Percentiles rank a stretch among this genome's conserved stretches.
These are phyloP conservation scores for Arctium lappa DNA, from an alignment of 129 eudicot genomes.

Conservation along the genomic window DNA sequence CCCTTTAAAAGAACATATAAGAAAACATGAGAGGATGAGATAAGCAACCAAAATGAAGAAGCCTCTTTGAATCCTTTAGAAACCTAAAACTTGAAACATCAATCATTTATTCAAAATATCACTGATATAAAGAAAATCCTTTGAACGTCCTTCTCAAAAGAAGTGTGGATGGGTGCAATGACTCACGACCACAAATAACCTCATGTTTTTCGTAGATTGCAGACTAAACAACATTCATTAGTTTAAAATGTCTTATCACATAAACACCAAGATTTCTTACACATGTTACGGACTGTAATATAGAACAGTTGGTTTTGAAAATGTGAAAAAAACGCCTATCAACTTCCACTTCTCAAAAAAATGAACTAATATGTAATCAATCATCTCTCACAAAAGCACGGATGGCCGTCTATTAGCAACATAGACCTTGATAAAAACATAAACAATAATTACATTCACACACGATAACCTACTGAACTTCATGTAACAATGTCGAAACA, in stretches of 20 bases:
- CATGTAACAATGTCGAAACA: slow-evolving; percentile 13
- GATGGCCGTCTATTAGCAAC: background rate
- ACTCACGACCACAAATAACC: background rate
- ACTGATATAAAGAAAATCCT: no score
- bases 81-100: no score
- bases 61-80: no score
- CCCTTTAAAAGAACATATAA: no score
- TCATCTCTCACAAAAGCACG: background rate
- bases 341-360: background rate
- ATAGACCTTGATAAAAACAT: background rate
- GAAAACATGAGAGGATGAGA: no score
- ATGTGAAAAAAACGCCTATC: background rate
- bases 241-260: background rate
- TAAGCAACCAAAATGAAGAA: no score
- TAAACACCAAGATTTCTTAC: background rate
- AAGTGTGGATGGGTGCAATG: background rate
- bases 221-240: background rate
- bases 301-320: background rate
- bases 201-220: background rate
- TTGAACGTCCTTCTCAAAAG: background rate
- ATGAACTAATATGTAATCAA: background rate
- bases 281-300: no score
- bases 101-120: no score
- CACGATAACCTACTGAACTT: background rate
- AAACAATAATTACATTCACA: background rate